Conservation (phyloP, 495 filamentous ascomycete genomes). For the Sphaerosporella brunnea region DNA sequence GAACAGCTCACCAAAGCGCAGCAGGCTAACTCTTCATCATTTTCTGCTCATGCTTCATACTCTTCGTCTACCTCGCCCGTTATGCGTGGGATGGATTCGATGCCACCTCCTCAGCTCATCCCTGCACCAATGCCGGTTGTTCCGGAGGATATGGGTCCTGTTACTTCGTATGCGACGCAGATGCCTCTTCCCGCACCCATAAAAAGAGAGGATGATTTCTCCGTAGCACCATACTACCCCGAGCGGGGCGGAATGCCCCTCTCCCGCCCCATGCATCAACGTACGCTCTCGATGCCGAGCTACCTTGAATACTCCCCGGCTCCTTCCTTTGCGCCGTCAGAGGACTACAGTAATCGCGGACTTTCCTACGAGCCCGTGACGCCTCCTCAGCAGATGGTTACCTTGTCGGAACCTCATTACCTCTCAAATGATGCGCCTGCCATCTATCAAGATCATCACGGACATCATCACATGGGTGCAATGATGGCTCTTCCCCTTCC, state of each 20-base stretch:
- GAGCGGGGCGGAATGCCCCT: conserved; percentile 24
- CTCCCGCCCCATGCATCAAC: conserved; percentile 45
- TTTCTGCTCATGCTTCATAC: conserved; percentile 72
- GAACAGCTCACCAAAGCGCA: conserved; percentile 99
- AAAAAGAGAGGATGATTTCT: conserved; percentile 22
- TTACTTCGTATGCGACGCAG: conserved; percentile 57
- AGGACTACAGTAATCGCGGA: conserved; percentile 92
- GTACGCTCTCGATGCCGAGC: conserved; percentile 90
- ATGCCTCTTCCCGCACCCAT: conserved; percentile 30
- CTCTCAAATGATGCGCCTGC: conserved; percentile 86
- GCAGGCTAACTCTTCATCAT: conserved; percentile 92
- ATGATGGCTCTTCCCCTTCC: conserved; percentile 76
- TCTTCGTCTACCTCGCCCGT: conserved; percentile 47
- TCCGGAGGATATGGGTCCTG: conserved; percentile 58
- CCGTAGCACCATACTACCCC: conserved; percentile 20
- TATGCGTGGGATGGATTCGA: conserved; percentile 66
- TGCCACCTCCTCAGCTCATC: conserved; percentile 56
- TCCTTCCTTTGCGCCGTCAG: conserved; percentile 91
- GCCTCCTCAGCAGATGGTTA: conserved; percentile 72
- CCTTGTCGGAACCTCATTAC: conserved; percentile 75
- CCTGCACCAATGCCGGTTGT: conserved; percentile 61
- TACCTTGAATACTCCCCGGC: conserved; percentile 97
- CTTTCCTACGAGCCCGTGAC: conserved; percentile 94
- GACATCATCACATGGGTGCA: conserved; percentile 28
- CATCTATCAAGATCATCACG: conserved; percentile 67